Percentiles rank a stretch among this genome's conserved stretches.
Evolutionary conservation across 1,284 basidiomycete species (phyloP).

Genomic region (Cryptococcus maquisensis): DNA sequence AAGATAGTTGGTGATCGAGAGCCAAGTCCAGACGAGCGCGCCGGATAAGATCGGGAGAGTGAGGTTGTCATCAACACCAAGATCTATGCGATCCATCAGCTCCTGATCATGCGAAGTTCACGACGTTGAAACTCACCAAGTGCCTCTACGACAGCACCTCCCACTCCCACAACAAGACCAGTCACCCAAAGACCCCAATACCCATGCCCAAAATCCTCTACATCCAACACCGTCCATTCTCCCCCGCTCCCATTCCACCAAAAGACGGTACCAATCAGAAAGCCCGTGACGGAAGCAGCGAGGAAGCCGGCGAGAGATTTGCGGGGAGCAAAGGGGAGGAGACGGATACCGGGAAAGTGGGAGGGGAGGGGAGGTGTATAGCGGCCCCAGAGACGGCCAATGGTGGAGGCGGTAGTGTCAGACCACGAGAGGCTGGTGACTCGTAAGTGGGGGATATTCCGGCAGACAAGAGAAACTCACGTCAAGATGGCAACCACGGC

Average conservation of each 20-base stretch:
- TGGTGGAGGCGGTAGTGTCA: conserved; percentile 89
- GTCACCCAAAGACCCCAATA: conserved; percentile 56
- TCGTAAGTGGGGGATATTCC: not conserved
- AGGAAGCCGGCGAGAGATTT: conserved; percentile 76
- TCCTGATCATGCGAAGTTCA: not conserved
- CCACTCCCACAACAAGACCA: conserved; percentile 63
- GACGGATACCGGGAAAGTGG: conserved; percentile 47
- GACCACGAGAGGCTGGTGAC: conserved; percentile 81
- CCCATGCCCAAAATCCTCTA: conserved; percentile 12
- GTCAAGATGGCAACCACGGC: conserved; percentile 83
- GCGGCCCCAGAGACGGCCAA: conserved; percentile 79
- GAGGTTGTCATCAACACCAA: conserved; percentile 90
- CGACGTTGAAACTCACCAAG: conserved; percentile 57
- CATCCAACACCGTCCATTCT: conserved; percentile 49
- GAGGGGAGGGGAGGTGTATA: conserved; percentile 70
- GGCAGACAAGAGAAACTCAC: conserved; percentile 53
- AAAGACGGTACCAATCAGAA: conserved; percentile 68
- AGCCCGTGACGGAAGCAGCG: conserved; percentile 75
- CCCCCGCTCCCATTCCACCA: conserved; percentile 61
- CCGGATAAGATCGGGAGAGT: conserved; percentile 88
- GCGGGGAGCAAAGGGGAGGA: conserved; percentile 42
- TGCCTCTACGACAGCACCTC: conserved; percentile 79
- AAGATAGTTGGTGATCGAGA: conserved; percentile 36
- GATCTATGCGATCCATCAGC: conserved; percentile 54
- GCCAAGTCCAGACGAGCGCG: conserved; percentile 63